Evolutionary conservation across 371 early-diverging fungal species (phyloP).

Genomic region (Chytridium lagenaria): DNA sequence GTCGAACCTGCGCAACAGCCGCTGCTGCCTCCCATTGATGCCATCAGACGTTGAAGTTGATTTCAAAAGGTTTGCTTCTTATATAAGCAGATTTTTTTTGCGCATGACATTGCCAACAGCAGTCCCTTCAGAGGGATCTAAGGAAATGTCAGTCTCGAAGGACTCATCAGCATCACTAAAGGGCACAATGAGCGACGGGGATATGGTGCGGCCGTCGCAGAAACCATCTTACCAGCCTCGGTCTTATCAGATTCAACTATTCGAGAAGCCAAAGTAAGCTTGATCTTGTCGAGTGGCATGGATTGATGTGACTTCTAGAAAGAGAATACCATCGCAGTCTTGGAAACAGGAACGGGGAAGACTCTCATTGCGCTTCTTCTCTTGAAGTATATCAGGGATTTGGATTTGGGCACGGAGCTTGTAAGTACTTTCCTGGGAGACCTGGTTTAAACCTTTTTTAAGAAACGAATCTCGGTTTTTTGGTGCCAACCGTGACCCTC

Average conservation of each 20-base stretch:
- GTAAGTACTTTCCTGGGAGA: too few relatives aligned
- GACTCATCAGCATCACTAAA: too few relatives aligned
- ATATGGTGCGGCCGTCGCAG: too few relatives aligned
- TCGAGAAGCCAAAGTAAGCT: neutral
- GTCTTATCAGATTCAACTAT: neutral
- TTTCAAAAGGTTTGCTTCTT: too few relatives aligned
- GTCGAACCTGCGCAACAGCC: neutral
- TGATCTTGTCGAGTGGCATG: neutral
- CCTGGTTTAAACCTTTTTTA: neutral
- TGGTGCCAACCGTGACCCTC: slow-evolving; percentile 87
- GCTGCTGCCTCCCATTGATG: neutral
- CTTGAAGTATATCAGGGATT: slow-evolving; percentile 67
- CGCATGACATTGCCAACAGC: too few relatives aligned
- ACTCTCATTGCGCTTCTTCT: slow-evolving; percentile 87
- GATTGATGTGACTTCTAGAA: slow-evolving; percentile 31
- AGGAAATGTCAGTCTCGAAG: too few relatives aligned
- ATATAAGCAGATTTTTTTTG: too few relatives aligned
- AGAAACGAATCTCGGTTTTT: slow-evolving; percentile 60
- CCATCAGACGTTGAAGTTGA: neutral
- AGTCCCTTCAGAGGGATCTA: too few relatives aligned
- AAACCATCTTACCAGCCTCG: too few relatives aligned
- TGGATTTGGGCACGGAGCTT: slow-evolving; percentile 14
- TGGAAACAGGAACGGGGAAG: slow-evolving; percentile 95
- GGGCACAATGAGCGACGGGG: too few relatives aligned
- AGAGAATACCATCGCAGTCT: slow-evolving; percentile 81